phyloP scores from a whole-genome alignment of 805 yeast species.

The Kuraishia cidri region DNA sequence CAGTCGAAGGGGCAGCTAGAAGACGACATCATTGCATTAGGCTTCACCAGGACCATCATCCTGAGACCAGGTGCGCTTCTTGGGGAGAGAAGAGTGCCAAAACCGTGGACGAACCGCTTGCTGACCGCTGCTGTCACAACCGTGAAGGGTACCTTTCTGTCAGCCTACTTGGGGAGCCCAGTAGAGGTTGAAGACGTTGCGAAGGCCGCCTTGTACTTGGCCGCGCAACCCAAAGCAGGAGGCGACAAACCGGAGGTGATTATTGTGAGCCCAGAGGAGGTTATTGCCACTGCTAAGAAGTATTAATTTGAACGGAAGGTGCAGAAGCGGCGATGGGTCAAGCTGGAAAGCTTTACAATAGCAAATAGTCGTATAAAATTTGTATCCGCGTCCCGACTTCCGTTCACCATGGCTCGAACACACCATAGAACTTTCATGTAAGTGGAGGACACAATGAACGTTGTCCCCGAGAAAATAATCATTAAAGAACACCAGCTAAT shows the following conservation, averaged over 20 bases:
- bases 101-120: constrained; percentile 24
- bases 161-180: constrained; percentile 28
- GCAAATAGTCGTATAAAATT: too few species aligned
- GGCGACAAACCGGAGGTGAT: constrained; percentile 13
- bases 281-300: constrained; percentile 11
- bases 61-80: constrained; percentile 69
- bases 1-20: constrained; percentile 73
- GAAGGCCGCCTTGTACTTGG: constrained; percentile 26
- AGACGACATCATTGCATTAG: constrained; percentile 49
- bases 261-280: constrained; percentile 10
- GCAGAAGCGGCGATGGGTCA: too few species aligned
- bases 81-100: constrained; percentile 45
- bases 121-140: constrained; percentile 17
- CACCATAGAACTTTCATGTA: too few species aligned
- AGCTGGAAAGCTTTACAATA: too few species aligned
- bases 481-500: too few species aligned
- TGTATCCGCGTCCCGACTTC: too few species aligned
- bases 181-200: constrained; percentile 63
- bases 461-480: too few species aligned
- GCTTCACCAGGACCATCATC: constrained; percentile 65
- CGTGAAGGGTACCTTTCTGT: constrained; percentile 23
- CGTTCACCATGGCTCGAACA: too few species aligned
- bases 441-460: too few species aligned
- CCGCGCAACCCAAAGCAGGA: constrained; percentile 11
- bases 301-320: too few species aligned